Evolutionary conservation across 192 early-diverging fungal genomes (phyloP), one percentile per base, ranked within the genome.

Genomic region (Chytriomyces hyalinus): DNA sequence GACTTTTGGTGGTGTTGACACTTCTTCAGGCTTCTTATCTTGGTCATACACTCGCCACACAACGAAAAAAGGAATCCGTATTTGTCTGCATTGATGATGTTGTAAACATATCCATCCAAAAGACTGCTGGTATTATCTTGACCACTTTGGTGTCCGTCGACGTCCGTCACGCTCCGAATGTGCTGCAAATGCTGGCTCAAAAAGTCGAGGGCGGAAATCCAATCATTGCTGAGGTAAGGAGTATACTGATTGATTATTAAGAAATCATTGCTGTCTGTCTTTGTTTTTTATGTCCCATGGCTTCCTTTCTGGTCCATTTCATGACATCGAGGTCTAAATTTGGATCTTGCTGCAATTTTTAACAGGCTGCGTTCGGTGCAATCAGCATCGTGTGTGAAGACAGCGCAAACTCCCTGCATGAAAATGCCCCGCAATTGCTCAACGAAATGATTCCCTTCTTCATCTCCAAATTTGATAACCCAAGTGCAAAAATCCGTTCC

Each of bases 331-430:
- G 8, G 75, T 24, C 43, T 10, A 20, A n/a, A 73, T 36, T 49
- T 65, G 36, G 17, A 10, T 43, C 11, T 48, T 47, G 4, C 24
- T 78, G 17, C 28, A 47, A 15, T 73, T 36, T 10, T 76, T 53
- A 62, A 7, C 75, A 94, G 92, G 92, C 92, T 61, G 88, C 93
- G 17, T 94, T 96, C 80, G 89, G 92, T 68, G 93, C 95, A 10
- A 80, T 99, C 76, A 87, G 90, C 83, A 96, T 96, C 84, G 94
- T 99, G 76, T 99, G 98, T 84, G 97, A 99, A 81, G 98, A 98
- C 78, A 94, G 90, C 57, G 85, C 92, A 67, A 87, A 85, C 17
- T 91, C 93, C 48, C 88, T 99, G 45, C 92, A 96, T 63, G 83
- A 89, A 60, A 87, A 89, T 57, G 93, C 95, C 81, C 91, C 92